These are phyloP conservation scores for Hamigera avellanea DNA, from an alignment of 495 filamentous ascomycete species.

Conservation along the genomic window DNA sequence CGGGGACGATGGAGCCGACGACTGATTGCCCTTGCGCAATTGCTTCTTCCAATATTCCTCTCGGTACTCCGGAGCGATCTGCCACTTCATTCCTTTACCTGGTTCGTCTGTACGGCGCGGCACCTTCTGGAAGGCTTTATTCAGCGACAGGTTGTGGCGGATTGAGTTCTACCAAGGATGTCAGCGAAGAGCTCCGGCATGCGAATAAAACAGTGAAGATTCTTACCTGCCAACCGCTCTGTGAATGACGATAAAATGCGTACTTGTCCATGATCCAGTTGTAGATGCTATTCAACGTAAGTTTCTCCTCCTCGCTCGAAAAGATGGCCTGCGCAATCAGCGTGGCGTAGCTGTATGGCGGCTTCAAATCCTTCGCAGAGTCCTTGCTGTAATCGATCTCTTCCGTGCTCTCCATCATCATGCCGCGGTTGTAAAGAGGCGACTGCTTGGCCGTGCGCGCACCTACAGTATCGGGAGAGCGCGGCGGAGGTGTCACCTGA, in stretches of 20 bases:
- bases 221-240: slow-evolving; percentile 78
- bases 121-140: slow-evolving; percentile 85
- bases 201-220: slow-evolving; percentile 6
- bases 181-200: slow-evolving; percentile 1
- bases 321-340: slow-evolving; percentile 95
- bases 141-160: slow-evolving; percentile 87
- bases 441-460: slow-evolving; percentile 44
- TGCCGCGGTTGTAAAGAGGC: slow-evolving; percentile 49
- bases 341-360: slow-evolving; percentile 90
- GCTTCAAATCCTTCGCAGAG: slow-evolving; percentile 77
- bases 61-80: slow-evolving; percentile 66
- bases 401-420: slow-evolving; percentile 64
- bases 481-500: slow-evolving; percentile 54
- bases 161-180: slow-evolving; percentile 65
- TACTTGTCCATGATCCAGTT: slow-evolving; percentile 80
- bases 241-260: slow-evolving; percentile 77
- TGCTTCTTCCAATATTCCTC: slow-evolving; percentile 64
- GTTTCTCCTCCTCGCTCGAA: slow-evolving; percentile 67
- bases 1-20: slow-evolving; percentile 35
- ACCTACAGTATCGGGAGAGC: slow-evolving; percentile 30
- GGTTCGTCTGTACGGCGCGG: slow-evolving; percentile 87
- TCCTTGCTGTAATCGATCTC: slow-evolving; percentile 81
- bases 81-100: slow-evolving; percentile 98
- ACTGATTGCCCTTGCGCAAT: slow-evolving; percentile 32
- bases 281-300: slow-evolving; percentile 85